phyloP scores from a whole-genome alignment of 352 stramenopile species.

The Globisporangium camurandrum region DNA sequence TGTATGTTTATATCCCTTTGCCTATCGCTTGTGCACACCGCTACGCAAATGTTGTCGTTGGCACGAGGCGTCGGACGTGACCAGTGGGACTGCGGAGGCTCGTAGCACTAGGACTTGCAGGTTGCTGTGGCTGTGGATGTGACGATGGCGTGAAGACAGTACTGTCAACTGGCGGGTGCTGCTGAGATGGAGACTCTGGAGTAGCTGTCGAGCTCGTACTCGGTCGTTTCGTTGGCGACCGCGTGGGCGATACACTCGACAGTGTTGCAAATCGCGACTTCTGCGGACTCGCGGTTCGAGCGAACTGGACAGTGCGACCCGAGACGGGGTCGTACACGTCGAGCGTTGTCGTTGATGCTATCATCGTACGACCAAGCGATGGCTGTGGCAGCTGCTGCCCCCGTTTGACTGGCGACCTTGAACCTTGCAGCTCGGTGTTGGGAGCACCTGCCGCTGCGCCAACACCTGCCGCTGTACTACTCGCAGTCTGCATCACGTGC shows the following conservation, averaged over 20 bases:
- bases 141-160: background rate
- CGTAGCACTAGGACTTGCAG: too few relatives aligned
- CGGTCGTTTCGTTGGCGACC: slow-evolving; percentile 2
- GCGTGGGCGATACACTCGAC: background rate
- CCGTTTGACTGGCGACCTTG: background rate
- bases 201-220: background rate
- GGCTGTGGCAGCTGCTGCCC: background rate
- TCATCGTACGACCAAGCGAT: too few relatives aligned
- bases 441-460: too few relatives aligned
- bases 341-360: slow-evolving; percentile 7
- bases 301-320: slow-evolving; percentile 17
- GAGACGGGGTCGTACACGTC: slow-evolving; percentile 41
- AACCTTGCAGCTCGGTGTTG: too few relatives aligned
- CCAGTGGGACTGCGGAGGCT: slow-evolving; percentile 1
- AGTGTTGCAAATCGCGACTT: slow-evolving; percentile 16
- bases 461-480: background rate
- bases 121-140: background rate
- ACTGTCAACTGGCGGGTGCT: background rate
- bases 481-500: slow-evolving; percentile 19
- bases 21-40: too few relatives aligned
- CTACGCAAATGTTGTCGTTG: too few relatives aligned
- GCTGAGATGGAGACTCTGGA: background rate
- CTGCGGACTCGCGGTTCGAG: slow-evolving; percentile 3
- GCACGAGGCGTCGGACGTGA: slow-evolving; percentile 4
- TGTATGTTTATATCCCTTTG: too few relatives aligned